A percentile compares a stretch with the other conserved stretches of the same genome.
These are phyloP conservation scores for Bremia lactucae DNA, from an alignment of 352 stramenopile genomes.

Conservation along the genomic window DNA sequence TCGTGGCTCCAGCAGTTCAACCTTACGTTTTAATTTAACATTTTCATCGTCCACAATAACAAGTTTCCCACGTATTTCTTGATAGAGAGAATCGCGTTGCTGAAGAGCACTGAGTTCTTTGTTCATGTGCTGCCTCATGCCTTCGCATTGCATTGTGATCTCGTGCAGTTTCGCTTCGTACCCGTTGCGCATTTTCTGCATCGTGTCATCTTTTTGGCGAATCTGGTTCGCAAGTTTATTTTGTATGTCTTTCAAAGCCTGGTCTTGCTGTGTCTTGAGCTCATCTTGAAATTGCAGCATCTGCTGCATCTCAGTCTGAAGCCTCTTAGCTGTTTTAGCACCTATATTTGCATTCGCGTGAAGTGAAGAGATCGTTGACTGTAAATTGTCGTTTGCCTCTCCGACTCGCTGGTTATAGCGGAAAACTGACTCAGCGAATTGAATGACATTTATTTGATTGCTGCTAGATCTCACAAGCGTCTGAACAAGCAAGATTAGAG, in stretches of 20 bases:
- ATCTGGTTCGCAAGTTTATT: constrained; percentile 52
- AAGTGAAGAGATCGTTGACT: constrained; percentile 40
- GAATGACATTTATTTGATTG: constrained; percentile 51
- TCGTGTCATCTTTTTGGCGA: constrained; percentile 52
- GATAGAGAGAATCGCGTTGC: constrained; percentile 55
- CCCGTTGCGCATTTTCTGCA: constrained; percentile 39
- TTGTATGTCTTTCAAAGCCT: constrained; percentile 47
- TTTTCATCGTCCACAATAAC: constrained; percentile 63
- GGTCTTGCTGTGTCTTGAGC: constrained; percentile 46
- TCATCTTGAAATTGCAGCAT: constrained; percentile 45
- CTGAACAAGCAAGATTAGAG: constrained; percentile 44
- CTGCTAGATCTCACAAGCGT: constrained; percentile 38
- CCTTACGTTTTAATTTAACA: constrained; percentile 60
- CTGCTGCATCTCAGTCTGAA: constrained; percentile 53
- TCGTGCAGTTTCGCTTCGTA: constrained; percentile 62
- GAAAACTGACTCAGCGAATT: constrained; percentile 52
- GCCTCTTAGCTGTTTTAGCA: constrained; percentile 34
- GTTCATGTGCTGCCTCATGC: constrained; percentile 62
- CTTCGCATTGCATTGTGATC: constrained; percentile 54
- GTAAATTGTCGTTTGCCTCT: constrained; percentile 45
- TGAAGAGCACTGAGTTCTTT: constrained; percentile 59
- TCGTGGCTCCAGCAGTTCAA: constrained; percentile 64
- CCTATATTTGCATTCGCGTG: constrained; percentile 37
- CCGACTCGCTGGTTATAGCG: constrained; percentile 35
- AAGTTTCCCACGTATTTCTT: constrained; percentile 49